These are phyloP conservation scores for Rosa rugosa DNA, from an alignment of 306 rosid genomes.

Conservation along the genomic window DNA sequence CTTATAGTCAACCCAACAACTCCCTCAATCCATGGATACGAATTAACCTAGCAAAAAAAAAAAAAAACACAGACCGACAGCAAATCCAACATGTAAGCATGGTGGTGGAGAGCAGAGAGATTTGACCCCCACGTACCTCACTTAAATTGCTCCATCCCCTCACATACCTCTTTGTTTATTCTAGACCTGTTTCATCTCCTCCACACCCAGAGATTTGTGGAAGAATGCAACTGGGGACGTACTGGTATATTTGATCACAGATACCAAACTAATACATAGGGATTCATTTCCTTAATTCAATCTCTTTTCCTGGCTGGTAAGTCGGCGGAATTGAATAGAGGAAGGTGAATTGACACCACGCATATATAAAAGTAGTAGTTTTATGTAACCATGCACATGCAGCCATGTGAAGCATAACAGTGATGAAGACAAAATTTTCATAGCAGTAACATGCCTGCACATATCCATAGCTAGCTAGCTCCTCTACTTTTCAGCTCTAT, in stretches of 20 bases:
- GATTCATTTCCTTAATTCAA: neutral
- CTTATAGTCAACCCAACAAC: neutral
- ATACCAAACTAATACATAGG: neutral
- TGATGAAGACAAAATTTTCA: conserved; percentile 21
- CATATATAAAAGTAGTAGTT: neutral
- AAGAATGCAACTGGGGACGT: neutral
- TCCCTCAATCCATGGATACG: neutral
- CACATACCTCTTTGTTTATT: conserved; percentile 14
- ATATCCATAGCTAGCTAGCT: neutral
- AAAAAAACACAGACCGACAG: conserved; percentile 20
- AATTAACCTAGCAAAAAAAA: neutral
- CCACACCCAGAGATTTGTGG: conserved; percentile 3
- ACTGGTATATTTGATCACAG: neutral
- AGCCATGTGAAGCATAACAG: conserved; percentile 31
- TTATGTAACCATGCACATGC: conserved; percentile 26
- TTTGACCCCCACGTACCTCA: conserved; percentile 19
- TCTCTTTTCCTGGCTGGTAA: conserved; percentile 23
- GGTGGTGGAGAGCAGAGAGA: conserved; percentile 15
- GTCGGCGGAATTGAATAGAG: conserved; percentile 29
- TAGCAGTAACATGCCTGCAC: conserved; percentile 22
- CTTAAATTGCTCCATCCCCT: conserved; percentile 15
- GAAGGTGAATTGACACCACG: conserved; percentile 4
- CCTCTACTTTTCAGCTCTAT: neutral
- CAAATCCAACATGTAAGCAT: conserved; percentile 15
- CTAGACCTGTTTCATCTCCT: neutral